Evolutionary conservation across 805 yeast genomes (phyloP).

Genomic region (Blastobotrys parvus): DNA sequence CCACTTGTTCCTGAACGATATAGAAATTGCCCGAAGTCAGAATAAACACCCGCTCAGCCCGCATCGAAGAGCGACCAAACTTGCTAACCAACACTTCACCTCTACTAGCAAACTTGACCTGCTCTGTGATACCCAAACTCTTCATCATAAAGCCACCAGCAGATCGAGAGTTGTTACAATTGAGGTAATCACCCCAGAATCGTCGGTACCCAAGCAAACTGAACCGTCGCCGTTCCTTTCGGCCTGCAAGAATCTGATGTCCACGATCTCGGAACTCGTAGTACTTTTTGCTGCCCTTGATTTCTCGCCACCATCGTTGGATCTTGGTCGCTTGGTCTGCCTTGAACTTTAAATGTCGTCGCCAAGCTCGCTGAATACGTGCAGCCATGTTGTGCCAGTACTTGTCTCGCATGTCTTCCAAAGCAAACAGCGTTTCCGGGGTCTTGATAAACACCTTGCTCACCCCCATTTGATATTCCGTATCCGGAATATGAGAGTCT

Average conservation of each 20-base stretch:
- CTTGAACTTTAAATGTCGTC: slow-evolving; percentile 70
- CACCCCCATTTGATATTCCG: slow-evolving; percentile 87
- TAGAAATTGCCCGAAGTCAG: slow-evolving; percentile 56
- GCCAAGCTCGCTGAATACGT: slow-evolving; percentile 94
- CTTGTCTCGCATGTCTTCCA: slow-evolving; percentile 93
- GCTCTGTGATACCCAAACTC: slow-evolving; percentile 59
- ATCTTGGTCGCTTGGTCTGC: slow-evolving; percentile 78
- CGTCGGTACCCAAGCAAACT: slow-evolving; percentile 82
- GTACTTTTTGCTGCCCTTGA: slow-evolving; percentile 70
- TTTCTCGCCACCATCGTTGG: slow-evolving; percentile 76
- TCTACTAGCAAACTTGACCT: slow-evolving; percentile 65
- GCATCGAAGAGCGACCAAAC: slow-evolving; percentile 84
- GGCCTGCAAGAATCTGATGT: slow-evolving; percentile 53
- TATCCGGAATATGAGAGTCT: slow-evolving; percentile 60
- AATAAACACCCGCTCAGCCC: slow-evolving; percentile 65
- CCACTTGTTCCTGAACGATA: slow-evolving; percentile 63
- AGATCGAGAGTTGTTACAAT: slow-evolving; percentile 68
- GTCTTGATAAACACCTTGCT: slow-evolving; percentile 91
- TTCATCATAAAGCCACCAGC: slow-evolving; percentile 68
- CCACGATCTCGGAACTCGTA: slow-evolving; percentile 85
- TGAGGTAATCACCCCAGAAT: slow-evolving; percentile 89
- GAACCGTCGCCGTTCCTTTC: slow-evolving; percentile 85
- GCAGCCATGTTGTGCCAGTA: slow-evolving; percentile 99
- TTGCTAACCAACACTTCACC: slow-evolving; percentile 79
- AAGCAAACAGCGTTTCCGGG: slow-evolving; percentile 91